Evolutionary conservation across 257 asterid genomes (phyloP), one percentile per base, ranked within the genome.

Genomic region (Cordia subcordata): DNA sequence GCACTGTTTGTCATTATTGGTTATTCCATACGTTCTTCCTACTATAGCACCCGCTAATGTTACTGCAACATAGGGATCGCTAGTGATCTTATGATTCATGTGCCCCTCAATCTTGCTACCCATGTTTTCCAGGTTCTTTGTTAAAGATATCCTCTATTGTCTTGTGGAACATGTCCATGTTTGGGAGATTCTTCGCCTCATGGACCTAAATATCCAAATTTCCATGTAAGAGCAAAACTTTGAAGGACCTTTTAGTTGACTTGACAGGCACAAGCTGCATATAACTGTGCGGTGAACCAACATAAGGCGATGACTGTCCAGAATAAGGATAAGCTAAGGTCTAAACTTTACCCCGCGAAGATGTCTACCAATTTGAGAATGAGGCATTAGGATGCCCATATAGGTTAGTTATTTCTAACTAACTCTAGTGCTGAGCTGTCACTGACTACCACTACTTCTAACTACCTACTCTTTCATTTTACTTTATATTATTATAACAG

Each of bases 81-180:
- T 93, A 35, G 99, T 89, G 67, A 83, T 89, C 79, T 89, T 89
- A 49, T 77, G 70, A 55, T 75, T 75, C 64, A 83, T 66, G n/a
- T n/a, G n/a, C n/a, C n/a, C n/a, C n/a, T n/a, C n/a, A n/a, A n/a
- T n/a, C n/a, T n/a, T n/a, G 50, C 79, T 90, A 60, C 97, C 99
- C 88, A 82, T 53, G 13, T 75, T 89, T n/a, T 10, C 92, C 94
- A 0, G 97, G 95, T 47, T 87, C 72, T 62, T 18, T 86, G 60
- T 79, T 83, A 69, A 93, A 80, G 95, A 93, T 68, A 64, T 93
- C 97, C 38, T 95, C 96, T 13, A 93, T 17, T 11, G 96, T 93
- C 73, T 78, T 89, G 79, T 86, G 99, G 72, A 93, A 86, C 99
- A 93, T 93, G 70, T 89, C 99, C 99, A 93, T 89, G 80, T 93